Base-by-base conservation (phyloP, 495 filamentous ascomycete genomes). In the Penicillium coffeae region DNA sequence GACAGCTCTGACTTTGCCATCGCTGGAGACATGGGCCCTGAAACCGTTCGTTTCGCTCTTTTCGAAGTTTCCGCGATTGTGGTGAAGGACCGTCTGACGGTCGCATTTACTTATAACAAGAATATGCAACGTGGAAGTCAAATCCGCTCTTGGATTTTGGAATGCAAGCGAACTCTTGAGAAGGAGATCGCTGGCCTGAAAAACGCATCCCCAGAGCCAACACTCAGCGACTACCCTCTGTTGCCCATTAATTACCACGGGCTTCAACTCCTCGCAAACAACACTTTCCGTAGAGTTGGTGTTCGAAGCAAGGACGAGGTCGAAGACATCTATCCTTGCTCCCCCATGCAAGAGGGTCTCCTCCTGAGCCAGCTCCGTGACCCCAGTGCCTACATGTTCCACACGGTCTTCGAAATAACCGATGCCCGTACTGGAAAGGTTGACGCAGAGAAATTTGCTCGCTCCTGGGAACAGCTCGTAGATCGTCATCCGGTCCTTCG, bases 291-390 rank as follows among this genome's bases (percentile, higher is more conserved):
- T 6, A 64, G 69, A 19, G 66, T 80, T 5, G 71, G 73, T 10
- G 73, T 85, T 9, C 62, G 64, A 1, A 58, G 43, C 51, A 62
- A 68, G 46, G 59, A 59, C 18, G 60, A 74, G 0, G 66, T 82
- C 1, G 75, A 88, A 60, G 76, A 82, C 27, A 72, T 79, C 22
- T 86, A 85, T 42, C 84, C 84, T 1, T 82, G 77, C 44, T 84
- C 84, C 0, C 76, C 82, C 0, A 79, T 82, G 32, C 85, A 89
- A 51, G 77, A 86, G 49, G 83, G 78, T 37, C 77, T 88, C 3
- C 63, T 89, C 13, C 77, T 85, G 43, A 84, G 80, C 45, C 82
- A 87, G 30, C 68, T 78, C 12, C 78, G 73, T 20, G 69, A 78
- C 35, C 64, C 72, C 10, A 59, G 56, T 21, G 58, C 63, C 1